These are phyloP conservation scores for Perilla frutescens DNA, from an alignment of 257 asterid species.

Conservation along the genomic window DNA sequence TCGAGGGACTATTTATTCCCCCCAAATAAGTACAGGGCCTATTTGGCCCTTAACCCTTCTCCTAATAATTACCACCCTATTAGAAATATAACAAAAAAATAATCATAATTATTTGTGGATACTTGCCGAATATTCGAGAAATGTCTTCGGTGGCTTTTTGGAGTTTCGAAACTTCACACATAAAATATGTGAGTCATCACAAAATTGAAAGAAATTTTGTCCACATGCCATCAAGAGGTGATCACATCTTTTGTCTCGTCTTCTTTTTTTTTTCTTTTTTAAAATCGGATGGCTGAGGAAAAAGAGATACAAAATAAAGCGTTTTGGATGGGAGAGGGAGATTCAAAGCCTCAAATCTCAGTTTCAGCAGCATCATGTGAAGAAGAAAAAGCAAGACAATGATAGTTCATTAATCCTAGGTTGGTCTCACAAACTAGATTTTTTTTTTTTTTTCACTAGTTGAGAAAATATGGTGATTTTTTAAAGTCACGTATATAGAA, in stretches of 20 bases:
- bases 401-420: background rate
- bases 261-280: background rate
- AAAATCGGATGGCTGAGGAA: background rate
- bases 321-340: background rate
- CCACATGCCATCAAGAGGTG: background rate
- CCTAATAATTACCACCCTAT: too few relatives aligned
- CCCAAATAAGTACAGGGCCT: too few relatives aligned
- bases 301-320: background rate
- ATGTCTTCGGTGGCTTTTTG: background rate
- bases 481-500: too few relatives aligned
- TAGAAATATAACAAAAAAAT: too few relatives aligned
- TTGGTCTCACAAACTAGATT: background rate
- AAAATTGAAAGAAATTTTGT: background rate
- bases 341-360: background rate
- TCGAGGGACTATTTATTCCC: too few relatives aligned
- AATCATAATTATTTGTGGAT: background rate
- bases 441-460: background rate
- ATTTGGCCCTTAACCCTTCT: too few relatives aligned
- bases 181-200: background rate
- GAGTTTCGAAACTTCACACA: background rate
- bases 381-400: background rate
- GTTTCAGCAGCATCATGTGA: constrained; percentile 27
- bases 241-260: background rate
- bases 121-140: constrained; percentile 12
- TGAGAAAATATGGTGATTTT: too few relatives aligned